Percentiles rank a stretch among this genome's conserved stretches.
Conservation (phyloP, 2,329 filamentous ascomycete genomes). For the Xylariaceae sp. region DNA sequence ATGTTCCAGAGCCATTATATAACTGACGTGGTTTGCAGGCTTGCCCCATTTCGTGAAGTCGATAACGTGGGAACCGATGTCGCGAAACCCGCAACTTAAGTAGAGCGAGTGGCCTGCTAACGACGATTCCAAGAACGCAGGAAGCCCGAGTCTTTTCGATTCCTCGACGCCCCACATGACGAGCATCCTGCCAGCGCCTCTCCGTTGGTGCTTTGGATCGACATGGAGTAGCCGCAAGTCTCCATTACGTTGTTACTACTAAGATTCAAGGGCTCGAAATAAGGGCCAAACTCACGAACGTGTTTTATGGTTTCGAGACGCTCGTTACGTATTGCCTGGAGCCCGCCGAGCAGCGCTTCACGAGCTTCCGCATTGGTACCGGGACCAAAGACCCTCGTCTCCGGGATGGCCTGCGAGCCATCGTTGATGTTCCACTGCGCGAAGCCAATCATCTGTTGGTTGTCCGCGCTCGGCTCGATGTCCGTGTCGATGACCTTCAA, state of each 20-base stretch:
- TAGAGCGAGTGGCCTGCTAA: slow-evolving; percentile 37
- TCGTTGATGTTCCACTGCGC: slow-evolving; percentile 32
- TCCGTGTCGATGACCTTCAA: slow-evolving; percentile 36
- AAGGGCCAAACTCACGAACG: slow-evolving; percentile 29
- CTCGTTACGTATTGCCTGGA: slow-evolving; percentile 21
- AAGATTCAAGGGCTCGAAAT: not conserved
- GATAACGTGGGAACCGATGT: slow-evolving; percentile 28
- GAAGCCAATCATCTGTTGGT: slow-evolving; percentile 32
- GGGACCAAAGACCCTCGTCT: slow-evolving; percentile 20
- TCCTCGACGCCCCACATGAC: slow-evolving; percentile 37
- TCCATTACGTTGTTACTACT: slow-evolving; percentile 18
- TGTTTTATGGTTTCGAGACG: slow-evolving; percentile 23
- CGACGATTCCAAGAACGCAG: slow-evolving; percentile 38
- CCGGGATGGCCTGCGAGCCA: slow-evolving; percentile 12
- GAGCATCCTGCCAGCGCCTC: slow-evolving; percentile 39
- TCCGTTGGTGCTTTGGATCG: slow-evolving; percentile 39
- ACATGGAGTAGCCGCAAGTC: slow-evolving; percentile 38
- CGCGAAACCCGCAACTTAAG: slow-evolving; percentile 38
- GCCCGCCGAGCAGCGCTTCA: slow-evolving; percentile 30
- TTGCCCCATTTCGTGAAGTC: slow-evolving; percentile 34
- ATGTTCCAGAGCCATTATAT: slow-evolving; percentile 17
- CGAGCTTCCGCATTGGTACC: slow-evolving; percentile 34
- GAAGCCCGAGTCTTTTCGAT: slow-evolving; percentile 33
- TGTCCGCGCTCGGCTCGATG: slow-evolving; percentile 20
- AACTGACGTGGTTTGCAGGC: not conserved